Evolutionary conservation across 2,329 filamentous ascomycete species (phyloP).

Genomic region (Microascus cirrosus): DNA sequence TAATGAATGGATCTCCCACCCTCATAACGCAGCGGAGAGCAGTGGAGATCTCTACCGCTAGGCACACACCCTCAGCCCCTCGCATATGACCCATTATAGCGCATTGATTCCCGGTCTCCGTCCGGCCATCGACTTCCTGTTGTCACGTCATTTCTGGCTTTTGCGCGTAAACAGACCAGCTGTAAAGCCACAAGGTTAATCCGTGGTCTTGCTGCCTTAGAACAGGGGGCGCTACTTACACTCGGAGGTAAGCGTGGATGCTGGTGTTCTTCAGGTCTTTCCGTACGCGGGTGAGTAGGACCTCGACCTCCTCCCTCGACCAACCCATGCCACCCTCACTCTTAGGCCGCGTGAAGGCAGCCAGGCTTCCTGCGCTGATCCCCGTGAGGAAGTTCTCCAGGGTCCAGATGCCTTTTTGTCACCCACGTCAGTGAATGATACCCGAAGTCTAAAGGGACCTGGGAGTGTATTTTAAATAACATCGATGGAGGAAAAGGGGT

Average conservation of each 20-base stretch:
- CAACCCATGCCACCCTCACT: conserved; percentile 13
- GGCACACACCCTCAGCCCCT: too few relatives aligned
- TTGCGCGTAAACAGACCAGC: neutral
- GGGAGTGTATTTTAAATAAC: neutral
- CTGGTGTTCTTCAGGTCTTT: conserved; percentile 15
- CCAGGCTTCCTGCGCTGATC: conserved; percentile 20
- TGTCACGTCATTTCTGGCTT: neutral
- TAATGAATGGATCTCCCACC: too few relatives aligned
- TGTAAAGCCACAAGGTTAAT: neutral
- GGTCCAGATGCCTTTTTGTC: conserved; percentile 15
- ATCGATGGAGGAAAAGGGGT: neutral
- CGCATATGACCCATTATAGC: too few relatives aligned
- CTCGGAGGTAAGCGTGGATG: conserved; percentile 19
- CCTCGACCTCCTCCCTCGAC: conserved; percentile 15
- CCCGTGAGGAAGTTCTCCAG: conserved; percentile 9
- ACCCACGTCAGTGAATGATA: neutral
- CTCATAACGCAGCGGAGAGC: too few relatives aligned
- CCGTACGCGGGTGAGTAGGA: conserved; percentile 15
- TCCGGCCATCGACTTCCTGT: too few relatives aligned
- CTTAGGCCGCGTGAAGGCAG: conserved; percentile 17
- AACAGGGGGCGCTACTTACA: conserved; percentile 11
- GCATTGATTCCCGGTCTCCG: too few relatives aligned
- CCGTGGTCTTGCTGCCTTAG: neutral
- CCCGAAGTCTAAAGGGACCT: neutral
- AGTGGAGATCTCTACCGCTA: too few relatives aligned